A percentile compares a stretch with the other conserved stretches of the same genome.
Conservation (phyloP, 495 filamentous ascomycete species). For the Penicillium ochrochloron region DNA sequence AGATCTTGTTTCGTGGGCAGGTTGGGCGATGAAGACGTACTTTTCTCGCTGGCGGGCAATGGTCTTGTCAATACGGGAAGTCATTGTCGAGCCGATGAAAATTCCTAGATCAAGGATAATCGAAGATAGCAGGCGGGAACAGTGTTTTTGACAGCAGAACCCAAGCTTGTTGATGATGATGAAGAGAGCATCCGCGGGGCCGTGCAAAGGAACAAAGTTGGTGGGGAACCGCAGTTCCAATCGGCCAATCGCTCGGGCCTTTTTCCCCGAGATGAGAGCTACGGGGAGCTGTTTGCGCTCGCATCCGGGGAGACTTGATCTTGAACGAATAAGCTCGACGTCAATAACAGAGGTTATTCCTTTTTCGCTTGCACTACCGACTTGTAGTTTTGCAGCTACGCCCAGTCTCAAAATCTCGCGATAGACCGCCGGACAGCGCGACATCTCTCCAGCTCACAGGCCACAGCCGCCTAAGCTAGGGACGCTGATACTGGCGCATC, state of each 20-base stretch:
- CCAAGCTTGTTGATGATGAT: conserved; percentile 5
- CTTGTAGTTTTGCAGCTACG: neutral
- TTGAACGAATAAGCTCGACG: neutral
- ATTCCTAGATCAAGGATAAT: neutral
- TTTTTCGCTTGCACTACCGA: neutral
- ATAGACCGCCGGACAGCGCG: neutral
- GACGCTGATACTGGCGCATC: neutral
- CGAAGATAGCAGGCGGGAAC: neutral
- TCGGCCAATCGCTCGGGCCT: neutral
- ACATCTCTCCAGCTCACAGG: neutral
- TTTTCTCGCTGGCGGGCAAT: conserved; percentile 72
- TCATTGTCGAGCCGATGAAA: conserved; percentile 43
- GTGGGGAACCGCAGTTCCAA: conserved; percentile 23
- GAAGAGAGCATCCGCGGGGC: conserved; percentile 19
- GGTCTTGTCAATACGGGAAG: conserved; percentile 73
- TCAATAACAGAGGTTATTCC: neutral
- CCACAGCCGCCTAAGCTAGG: neutral
- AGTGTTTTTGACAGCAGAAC: neutral
- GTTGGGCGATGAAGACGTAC: conserved; percentile 44
- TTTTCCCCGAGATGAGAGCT: neutral
- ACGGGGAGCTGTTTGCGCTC: conserved; percentile 11
- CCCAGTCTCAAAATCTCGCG: neutral
- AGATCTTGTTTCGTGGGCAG: neutral
- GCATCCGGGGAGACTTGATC: conserved; percentile 1
- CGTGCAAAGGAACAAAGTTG: conserved; percentile 21